Evolutionary conservation across 352 stramenopile genomes (phyloP), one percentile per base, ranked within the genome.

Genomic region (Saprolegnia parasitica): DNA sequence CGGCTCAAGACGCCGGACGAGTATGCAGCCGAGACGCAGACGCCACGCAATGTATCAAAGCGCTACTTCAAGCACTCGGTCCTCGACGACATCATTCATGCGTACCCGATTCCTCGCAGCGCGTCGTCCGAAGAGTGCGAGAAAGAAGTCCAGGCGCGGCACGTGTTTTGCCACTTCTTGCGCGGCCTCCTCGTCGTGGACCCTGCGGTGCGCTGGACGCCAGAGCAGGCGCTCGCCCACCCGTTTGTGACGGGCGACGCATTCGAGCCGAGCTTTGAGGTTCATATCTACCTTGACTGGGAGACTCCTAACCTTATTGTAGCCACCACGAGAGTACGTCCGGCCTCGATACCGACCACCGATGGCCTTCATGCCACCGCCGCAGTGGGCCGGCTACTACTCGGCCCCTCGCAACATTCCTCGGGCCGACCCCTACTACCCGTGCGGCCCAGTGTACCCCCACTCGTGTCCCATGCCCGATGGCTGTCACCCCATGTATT

Each of bases 61-160:
- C 80, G 80, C 45, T 86, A 81, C 58, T 86, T 83, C 72, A 83
- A 86, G 70, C 73, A 78, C 67, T 77, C 77, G 16, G 79, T 73
- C 42, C 64, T 86, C 8, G 56, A 74, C 5, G 77, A 83, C 15
- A 77, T 86, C 49, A 68, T 86, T 26, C 58, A 79, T 39, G 76
- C 76, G 60, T 82, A 80, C 49, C 78, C 78, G 24, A 73, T 80
- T 49, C 66, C 58, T 15, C 70, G 67, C n/a, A 60, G 72, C 49
- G 35, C 61, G n/a, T 73, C 73, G 23, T 74, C 78, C 54, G 54
- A 71, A 2, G 71, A 77, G 35, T 67, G 67, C 1, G 21, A 20
- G 5, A 60, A 62, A 16, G 63, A 70, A 26, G 21, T 58, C 39
- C n/a, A 67, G 11, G 32, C 20, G 20, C 64, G 78, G 0, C 68